A percentile compares a stretch with the other conserved stretches of the same genome.
These are phyloP conservation scores for Dioscorea dumetorum DNA, from an alignment of 106 monocot species.

Conservation along the genomic window DNA sequence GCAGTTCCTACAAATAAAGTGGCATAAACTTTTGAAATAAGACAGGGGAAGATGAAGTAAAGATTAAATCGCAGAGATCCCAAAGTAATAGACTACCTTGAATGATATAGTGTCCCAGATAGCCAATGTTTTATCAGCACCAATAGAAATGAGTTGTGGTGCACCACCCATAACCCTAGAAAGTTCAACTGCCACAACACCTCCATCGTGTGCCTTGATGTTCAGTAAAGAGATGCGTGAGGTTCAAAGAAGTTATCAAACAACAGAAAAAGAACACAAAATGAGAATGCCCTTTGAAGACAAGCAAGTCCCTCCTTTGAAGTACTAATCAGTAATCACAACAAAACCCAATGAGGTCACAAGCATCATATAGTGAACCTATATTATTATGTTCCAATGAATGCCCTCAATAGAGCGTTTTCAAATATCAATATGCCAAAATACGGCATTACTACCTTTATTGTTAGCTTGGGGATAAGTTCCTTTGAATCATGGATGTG, in stretches of 20 bases:
- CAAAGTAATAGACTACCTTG: slow-evolving; percentile 39
- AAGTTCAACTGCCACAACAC: slow-evolving; percentile 91
- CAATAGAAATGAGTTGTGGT: slow-evolving; percentile 97
- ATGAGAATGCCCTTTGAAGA: no score
- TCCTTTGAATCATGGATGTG: slow-evolving; percentile 95
- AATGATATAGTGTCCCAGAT: slow-evolving; percentile 98
- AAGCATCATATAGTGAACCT: no score
- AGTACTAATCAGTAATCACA: no score
- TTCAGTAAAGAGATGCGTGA: not conserved
- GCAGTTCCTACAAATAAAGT: slow-evolving; percentile 49
- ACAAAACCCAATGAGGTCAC: no score
- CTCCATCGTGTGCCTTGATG: slow-evolving; percentile 93
- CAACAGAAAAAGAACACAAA: no score
- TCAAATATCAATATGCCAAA: no score
- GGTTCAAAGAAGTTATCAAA: no score
- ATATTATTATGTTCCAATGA: not conserved
- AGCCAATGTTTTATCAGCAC: slow-evolving; percentile 96
- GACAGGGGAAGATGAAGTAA: not conserved
- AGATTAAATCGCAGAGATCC: not conserved
- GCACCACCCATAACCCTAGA: slow-evolving; percentile 92
- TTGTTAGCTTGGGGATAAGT: slow-evolving; percentile 88
- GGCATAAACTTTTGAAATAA: not conserved
- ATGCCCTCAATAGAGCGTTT: not conserved
- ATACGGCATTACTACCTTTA: slow-evolving; percentile 49
- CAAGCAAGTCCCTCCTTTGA: no score